Evolutionary conservation across 164 flowering plant species (phyloP), one percentile per base, ranked within the genome.

Genomic region (Amborella trichopoda): DNA sequence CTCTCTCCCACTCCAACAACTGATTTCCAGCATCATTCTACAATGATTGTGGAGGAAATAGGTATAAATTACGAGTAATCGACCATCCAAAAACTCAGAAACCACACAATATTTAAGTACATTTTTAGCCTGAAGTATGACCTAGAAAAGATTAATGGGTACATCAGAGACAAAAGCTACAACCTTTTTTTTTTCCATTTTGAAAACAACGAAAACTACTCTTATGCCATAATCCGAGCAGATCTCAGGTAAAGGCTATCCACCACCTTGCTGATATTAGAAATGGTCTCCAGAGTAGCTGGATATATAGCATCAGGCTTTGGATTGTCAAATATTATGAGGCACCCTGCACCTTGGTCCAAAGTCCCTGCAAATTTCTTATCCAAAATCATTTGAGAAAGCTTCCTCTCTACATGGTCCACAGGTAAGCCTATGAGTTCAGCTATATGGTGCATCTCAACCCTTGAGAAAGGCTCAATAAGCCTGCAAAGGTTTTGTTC

Each of bases 301-400:
- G 78, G 71, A 58, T 68, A 75, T 49, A 75, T 69, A 1, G 73
- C 77, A 58, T 78, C 85, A 0, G 70, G 42, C 62, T 78, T 75
- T 10, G 73, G 75, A 43, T 75, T 77, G 23, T 75, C 72, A 20
- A 75, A 78, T 38, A 78, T 75, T 52, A 78, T 46, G 37, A 78
- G 73, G 57, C 77, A 76, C 34, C 81, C 85, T 43, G 77, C 85
- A 30, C 86, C 81, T 53, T 76, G 81, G 50, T 76, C 86, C 28
- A 79, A 54, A 0, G 76, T 76, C 27, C 81, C 81, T 1, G 79
- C 77, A 52, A 76, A 79, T 50, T 76, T 74, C 63, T 76, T 76
- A 55, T 76, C 81, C 32, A 77, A 55, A 60, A 76, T 79, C 86
- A 76, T 73, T 59, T 72, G 86, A 24, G 82, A 76, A 39, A 79